A percentile compares a stretch with the other conserved stretches of the same genome.
phyloP scores from a whole-genome alignment of 768 basidiomycete genomes.

The Rhodocollybia butyracea region DNA sequence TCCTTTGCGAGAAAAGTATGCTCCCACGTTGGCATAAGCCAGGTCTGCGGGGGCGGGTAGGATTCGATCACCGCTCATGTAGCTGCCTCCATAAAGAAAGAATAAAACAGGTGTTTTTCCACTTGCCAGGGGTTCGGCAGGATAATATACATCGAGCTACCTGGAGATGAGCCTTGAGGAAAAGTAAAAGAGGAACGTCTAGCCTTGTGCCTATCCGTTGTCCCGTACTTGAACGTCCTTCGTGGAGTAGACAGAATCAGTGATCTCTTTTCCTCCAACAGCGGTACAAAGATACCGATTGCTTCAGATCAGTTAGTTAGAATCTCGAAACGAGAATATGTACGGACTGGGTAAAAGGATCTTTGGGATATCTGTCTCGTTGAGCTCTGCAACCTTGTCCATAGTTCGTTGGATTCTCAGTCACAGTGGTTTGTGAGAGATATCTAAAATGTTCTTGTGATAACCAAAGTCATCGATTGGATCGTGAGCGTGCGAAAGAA shows the following conservation, averaged over 20 bases:
- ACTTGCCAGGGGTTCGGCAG: slow-evolving; percentile 23
- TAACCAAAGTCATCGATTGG: too few relatives aligned
- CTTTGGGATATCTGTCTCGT: slow-evolving; percentile 25
- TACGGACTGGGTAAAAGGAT: slow-evolving; percentile 34
- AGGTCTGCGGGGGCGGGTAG: slow-evolving; percentile 41
- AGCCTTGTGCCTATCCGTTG: slow-evolving; percentile 46
- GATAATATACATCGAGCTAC: slow-evolving; percentile 71
- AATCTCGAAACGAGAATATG: background rate
- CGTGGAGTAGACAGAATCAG: slow-evolving; percentile 46
- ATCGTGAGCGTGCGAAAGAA: too few relatives aligned
- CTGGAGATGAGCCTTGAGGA: background rate
- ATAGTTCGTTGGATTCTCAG: too few relatives aligned
- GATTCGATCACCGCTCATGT: slow-evolving; percentile 38
- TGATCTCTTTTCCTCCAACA: slow-evolving; percentile 44
- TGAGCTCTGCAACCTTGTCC: slow-evolving; percentile 31
- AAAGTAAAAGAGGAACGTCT: background rate
- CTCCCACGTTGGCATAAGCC: slow-evolving; percentile 52
- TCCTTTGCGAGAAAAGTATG: slow-evolving; percentile 59
- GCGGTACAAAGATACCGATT: slow-evolving; percentile 42
- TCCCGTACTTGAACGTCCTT: slow-evolving; percentile 57
- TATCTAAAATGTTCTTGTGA: too few relatives aligned
- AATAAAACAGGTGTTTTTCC: slow-evolving; percentile 49
- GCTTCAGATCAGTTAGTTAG: slow-evolving; percentile 29
- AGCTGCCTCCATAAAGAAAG: slow-evolving; percentile 69
- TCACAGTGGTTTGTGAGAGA: too few relatives aligned